A percentile compares a stretch with the other conserved stretches of the same genome.
phyloP scores from a whole-genome alignment of 768 basidiomycete species.

The Cystofilobasidium bisporidii region DNA sequence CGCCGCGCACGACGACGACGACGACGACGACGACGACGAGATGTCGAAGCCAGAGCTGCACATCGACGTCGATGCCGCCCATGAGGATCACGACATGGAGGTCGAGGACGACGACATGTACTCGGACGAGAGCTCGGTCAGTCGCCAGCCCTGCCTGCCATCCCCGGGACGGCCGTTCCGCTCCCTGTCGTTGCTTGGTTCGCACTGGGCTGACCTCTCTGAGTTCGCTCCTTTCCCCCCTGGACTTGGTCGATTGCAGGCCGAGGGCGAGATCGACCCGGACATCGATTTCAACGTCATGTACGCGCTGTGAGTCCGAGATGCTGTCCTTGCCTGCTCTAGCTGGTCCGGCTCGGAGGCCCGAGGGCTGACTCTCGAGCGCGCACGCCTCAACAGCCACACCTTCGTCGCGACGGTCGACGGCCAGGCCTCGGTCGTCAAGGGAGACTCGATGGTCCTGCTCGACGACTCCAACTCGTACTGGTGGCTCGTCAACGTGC shows the following conservation, averaged over 20 bases:
- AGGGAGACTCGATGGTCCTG: constrained; percentile 88
- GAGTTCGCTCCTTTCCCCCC: no score
- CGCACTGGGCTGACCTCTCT: no score
- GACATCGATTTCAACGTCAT: constrained; percentile 41
- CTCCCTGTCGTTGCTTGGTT: no score
- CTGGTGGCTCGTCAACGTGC: constrained; percentile 98
- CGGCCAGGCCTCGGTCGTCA: constrained; percentile 96
- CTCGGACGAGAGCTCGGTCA: constrained; percentile 3
- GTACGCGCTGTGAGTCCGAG: constrained; percentile 44
- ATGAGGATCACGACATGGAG: background rate
- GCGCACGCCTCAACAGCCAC: constrained; percentile 50
- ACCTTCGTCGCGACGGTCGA: constrained; percentile 97
- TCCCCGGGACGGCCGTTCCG: no score
- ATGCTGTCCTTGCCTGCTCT: no score
- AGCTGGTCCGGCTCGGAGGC: no score
- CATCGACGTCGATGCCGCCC: constrained; percentile 4
- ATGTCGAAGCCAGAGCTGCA: constrained; percentile 5
- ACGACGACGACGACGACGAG: background rate
- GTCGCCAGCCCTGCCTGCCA: no score
- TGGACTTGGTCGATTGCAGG: background rate
- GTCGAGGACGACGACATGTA: constrained; percentile 7
- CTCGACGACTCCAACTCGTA: constrained; percentile 99
- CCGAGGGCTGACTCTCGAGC: no score
- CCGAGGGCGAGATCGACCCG: constrained; percentile 15
- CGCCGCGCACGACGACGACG: background rate